phyloP scores from a whole-genome alignment of 169 alveolate species.

The Cryptosporidium meleagridis region DNA sequence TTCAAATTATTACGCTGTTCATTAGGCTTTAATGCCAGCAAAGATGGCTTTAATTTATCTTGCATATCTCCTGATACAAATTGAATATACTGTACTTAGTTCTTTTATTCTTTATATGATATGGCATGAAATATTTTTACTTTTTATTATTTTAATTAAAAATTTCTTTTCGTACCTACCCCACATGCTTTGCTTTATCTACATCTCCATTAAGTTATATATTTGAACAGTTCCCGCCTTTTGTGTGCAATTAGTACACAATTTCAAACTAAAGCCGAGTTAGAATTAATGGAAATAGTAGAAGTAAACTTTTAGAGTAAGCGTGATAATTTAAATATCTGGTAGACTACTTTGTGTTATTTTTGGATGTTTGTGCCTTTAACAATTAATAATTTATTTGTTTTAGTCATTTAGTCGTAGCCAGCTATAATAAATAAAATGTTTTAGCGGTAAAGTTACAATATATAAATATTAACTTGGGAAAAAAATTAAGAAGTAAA shows the following conservation, averaged over 20 bases:
- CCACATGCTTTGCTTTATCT: slow-evolving; percentile 27
- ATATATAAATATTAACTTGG: background rate
- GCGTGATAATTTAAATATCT: background rate
- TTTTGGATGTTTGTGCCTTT: background rate
- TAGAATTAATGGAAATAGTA: background rate
- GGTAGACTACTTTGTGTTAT: background rate
- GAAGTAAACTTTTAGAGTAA: background rate
- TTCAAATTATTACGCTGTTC: slow-evolving; percentile 19
- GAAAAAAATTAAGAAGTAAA: background rate
- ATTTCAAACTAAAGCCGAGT: background rate
- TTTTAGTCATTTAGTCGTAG: background rate
- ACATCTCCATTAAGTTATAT: background rate
- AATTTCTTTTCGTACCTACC: background rate
- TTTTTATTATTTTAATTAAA: background rate
- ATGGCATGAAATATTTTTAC: background rate
- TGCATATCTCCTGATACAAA: background rate
- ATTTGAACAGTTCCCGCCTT: slow-evolving; percentile 9
- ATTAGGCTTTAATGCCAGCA: slow-evolving; percentile 18
- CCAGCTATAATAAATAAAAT: background rate
- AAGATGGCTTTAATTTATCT: background rate
- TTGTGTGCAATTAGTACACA: slow-evolving; percentile 1
- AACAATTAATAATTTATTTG: background rate
- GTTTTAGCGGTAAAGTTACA: background rate
- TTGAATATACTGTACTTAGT: too few species aligned
- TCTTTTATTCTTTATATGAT: background rate